Conservation (phyloP, 1,284 basidiomycete genomes). For the Athelia sp. region DNA sequence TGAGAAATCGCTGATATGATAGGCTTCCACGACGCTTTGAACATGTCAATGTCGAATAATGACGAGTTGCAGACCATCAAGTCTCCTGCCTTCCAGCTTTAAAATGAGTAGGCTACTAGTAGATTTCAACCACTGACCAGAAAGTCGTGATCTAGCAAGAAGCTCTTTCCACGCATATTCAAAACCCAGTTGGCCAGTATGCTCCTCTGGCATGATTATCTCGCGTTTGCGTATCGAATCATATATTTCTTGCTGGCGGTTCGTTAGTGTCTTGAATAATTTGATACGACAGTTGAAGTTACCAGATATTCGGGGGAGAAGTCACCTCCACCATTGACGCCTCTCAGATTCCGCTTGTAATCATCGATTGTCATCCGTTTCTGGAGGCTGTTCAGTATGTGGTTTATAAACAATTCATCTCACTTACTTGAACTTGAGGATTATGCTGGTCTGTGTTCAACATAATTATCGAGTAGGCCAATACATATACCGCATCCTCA, state of each 20-base stretch:
- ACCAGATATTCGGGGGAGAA: slow-evolving; percentile 88
- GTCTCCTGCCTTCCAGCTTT: slow-evolving; percentile 43
- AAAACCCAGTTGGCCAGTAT: slow-evolving; percentile 94
- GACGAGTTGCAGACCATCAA: slow-evolving; percentile 78
- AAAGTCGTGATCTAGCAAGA: slow-evolving; percentile 74
- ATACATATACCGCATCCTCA: slow-evolving; percentile 91
- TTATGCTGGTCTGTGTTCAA: slow-evolving; percentile 98
- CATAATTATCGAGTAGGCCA: slow-evolving; percentile 97
- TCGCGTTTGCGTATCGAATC: slow-evolving; percentile 93
- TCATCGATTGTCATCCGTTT: slow-evolving; percentile 97
- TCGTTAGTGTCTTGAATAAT: slow-evolving; percentile 3
- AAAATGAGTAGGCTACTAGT: slow-evolving; percentile 1
- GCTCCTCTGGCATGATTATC: slow-evolving; percentile 98
- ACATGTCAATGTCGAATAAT: slow-evolving; percentile 89
- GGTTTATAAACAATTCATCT: slow-evolving; percentile 1
- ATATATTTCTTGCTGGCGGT: slow-evolving; percentile 75
- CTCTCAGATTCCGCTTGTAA: slow-evolving; percentile 88
- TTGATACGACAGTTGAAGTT: slow-evolving; percentile 17
- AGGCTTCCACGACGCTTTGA: slow-evolving; percentile 87
- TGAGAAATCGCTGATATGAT: slow-evolving; percentile 88
- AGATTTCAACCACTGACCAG: slow-evolving; percentile 47
- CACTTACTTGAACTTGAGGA: slow-evolving; percentile 83
- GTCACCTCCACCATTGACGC: slow-evolving; percentile 85
- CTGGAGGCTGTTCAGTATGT: slow-evolving; percentile 32
- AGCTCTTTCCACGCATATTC: slow-evolving; percentile 99